Base-by-base conservation (phyloP, 768 basidiomycete genomes). In the Asterophora parasitica region DNA sequence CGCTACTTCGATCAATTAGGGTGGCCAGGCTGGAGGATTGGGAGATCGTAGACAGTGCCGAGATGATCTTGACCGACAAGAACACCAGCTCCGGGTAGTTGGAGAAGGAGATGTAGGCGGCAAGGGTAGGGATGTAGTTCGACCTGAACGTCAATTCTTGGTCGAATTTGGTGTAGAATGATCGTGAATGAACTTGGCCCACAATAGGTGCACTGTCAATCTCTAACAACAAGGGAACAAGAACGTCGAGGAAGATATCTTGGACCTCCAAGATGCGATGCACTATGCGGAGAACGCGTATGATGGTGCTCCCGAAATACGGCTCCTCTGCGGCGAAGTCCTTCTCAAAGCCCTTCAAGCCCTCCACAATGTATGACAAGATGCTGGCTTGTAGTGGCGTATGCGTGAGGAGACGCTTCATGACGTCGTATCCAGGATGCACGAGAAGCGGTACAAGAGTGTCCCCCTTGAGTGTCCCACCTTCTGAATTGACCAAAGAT, bases 401-500 rank as follows among this genome's bases (percentile, higher is more conserved):
- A 39, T 78, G 78, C 12, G 84, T 85, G 41, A 97, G 70, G 11
- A 97, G 58, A 4, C 90, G 81, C 36, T 84, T 79, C 67, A 93
- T 79, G 46, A 96, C 69, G 46, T 92, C 88, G 61, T 88, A 92
- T 0, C 93, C 95, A 2, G 95, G 92, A 59, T 96, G 92, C 2
- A 78, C 60, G 8, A 86, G 72, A 26, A 81, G 71, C 15, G 78
- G 76, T 16, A 78, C 56, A 12, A 91, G 63, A 0, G 64, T 59
- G 23, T 87, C 85, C 30, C 67, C 65, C 48, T 73, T 82, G 19
- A 75, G 61, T 13, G 71, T 58, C 4, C 67, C 63, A n/a, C 79
- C 79, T 46, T 87, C 83, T 2, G 70, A 68, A 37, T 71, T 70
- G 17, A 90, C 72, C 13, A 96, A 69, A 2, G 77, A 76, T 57